Percentiles rank a stretch among this genome's conserved stretches.
phyloP scores from a whole-genome alignment of 2,329 filamentous ascomycete species.

The Cercospora zeae-maydis region DNA sequence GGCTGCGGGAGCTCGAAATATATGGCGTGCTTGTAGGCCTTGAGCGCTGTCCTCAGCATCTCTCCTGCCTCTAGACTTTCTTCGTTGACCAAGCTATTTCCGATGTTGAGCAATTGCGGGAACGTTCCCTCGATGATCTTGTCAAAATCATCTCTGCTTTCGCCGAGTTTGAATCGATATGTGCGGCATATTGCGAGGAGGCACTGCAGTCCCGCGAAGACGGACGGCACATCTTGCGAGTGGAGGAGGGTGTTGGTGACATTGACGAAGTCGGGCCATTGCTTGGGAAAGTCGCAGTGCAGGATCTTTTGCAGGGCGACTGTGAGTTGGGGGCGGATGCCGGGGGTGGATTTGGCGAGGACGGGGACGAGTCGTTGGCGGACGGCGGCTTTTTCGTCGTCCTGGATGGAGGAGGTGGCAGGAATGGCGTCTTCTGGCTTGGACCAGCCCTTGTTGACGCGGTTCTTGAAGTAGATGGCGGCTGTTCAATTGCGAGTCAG shows the following conservation, averaged over 20 bases:
- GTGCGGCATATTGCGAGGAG: conserved; percentile 91
- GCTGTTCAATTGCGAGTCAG: conserved; percentile 52
- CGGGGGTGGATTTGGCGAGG: conserved; percentile 67
- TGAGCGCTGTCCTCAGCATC: conserved; percentile 92
- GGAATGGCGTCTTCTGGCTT: conserved; percentile 66
- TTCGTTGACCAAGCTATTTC: conserved; percentile 83
- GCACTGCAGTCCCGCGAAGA: conserved; percentile 91
- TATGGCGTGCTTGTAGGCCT: conserved; percentile 96
- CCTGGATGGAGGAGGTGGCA: conserved; percentile 62
- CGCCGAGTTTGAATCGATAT: conserved; percentile 88
- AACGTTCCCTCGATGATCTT: conserved; percentile 91
- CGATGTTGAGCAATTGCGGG: conserved; percentile 79
- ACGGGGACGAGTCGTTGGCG: conserved; percentile 85
- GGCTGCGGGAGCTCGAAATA: conserved; percentile 82
- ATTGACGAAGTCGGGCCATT: conserved; percentile 92
- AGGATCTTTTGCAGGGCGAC: conserved; percentile 94
- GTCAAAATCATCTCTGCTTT: conserved; percentile 81
- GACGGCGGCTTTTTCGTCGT: conserved; percentile 84
- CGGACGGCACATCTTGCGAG: conserved; percentile 78
- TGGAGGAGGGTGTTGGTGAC: conserved; percentile 86
- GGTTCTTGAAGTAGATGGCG: conserved; percentile 97
- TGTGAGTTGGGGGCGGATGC: conserved; percentile 87
- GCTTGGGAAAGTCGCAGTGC: conserved; percentile 88
- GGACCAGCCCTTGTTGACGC: conserved; percentile 88
- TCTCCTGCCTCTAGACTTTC: conserved; percentile 91